phyloP scores from a whole-genome alignment of 2,329 filamentous ascomycete genomes.

The Fusarium oxysporum region DNA sequence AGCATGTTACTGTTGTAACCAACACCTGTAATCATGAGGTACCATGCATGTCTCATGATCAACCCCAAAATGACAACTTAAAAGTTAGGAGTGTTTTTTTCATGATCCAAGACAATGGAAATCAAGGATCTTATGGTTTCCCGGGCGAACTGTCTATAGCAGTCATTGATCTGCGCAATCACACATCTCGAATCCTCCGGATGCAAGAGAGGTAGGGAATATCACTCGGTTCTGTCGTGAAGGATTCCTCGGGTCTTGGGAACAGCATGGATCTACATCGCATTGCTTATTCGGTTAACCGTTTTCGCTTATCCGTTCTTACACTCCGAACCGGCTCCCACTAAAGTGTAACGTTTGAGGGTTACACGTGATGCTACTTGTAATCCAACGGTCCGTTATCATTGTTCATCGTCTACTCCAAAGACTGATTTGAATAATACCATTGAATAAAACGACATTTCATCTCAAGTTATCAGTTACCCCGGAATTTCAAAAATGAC shows the following conservation, averaged over 20 bases:
- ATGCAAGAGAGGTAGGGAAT: background rate
- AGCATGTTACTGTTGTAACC: slow-evolving; percentile 6
- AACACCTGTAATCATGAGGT: background rate
- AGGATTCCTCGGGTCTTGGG: background rate
- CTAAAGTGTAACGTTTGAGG: background rate
- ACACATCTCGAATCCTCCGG: slow-evolving; percentile 1
- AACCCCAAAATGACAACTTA: background rate
- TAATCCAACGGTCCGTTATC: background rate
- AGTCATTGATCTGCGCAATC: slow-evolving; percentile 1
- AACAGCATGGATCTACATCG: slow-evolving; percentile 6
- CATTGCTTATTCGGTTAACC: slow-evolving; percentile 7
- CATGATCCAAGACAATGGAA: background rate
- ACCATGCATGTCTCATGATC: slow-evolving; percentile 4
- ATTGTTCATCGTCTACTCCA: background rate
- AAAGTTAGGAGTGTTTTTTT: background rate
- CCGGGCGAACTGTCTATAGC: background rate
- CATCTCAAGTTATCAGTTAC: background rate
- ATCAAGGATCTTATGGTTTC: background rate
- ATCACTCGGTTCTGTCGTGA: background rate
- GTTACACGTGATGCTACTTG: slow-evolving; percentile 8
- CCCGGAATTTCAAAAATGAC: background rate
- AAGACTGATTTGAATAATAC: background rate
- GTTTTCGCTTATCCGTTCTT: background rate
- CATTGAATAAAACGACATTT: background rate
- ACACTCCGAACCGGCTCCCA: background rate